phyloP scores from a whole-genome alignment of 352 stramenopile species.

The Thalassiosira livingstoniorum region DNA sequence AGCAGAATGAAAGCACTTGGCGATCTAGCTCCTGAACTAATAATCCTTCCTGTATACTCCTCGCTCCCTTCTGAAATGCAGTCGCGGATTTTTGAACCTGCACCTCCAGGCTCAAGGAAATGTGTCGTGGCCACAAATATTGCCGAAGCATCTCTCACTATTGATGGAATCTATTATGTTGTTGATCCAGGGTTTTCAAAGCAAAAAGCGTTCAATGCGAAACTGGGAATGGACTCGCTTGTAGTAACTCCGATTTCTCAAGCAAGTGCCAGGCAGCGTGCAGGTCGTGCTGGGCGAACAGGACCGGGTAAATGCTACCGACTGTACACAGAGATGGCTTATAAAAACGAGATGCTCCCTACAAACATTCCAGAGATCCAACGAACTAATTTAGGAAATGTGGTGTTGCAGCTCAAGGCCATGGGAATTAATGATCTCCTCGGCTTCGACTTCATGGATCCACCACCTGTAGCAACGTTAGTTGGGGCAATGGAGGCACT shows the following conservation, averaged over 20 bases:
- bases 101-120: constrained; percentile 92
- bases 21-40: constrained; percentile 95
- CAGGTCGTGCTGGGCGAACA: constrained; percentile 96
- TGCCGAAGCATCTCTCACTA: constrained; percentile 98
- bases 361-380: constrained; percentile 99
- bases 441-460: constrained; percentile 99
- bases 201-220: constrained; percentile 99
- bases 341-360: constrained; percentile 96
- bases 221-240: constrained; percentile 99
- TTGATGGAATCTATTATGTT: constrained; percentile 96
- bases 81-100: constrained; percentile 98
- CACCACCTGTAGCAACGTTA: constrained; percentile 95
- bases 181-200: constrained; percentile 96
- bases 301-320: constrained; percentile 99
- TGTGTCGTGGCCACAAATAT: constrained; percentile 99
- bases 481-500: constrained; percentile 97
- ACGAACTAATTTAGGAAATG: constrained; percentile 96
- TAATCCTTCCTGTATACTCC: constrained; percentile 98
- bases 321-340: constrained; percentile 98
- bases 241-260: constrained; percentile 98
- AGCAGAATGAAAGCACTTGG: constrained; percentile 97
- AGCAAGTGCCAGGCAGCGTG: constrained; percentile 96
- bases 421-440: constrained; percentile 99
- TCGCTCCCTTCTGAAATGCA: constrained; percentile 99
- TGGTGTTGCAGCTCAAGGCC: constrained; percentile 99